Conservation (phyloP, 805 yeast genomes). For the Pichia heedii region DNA sequence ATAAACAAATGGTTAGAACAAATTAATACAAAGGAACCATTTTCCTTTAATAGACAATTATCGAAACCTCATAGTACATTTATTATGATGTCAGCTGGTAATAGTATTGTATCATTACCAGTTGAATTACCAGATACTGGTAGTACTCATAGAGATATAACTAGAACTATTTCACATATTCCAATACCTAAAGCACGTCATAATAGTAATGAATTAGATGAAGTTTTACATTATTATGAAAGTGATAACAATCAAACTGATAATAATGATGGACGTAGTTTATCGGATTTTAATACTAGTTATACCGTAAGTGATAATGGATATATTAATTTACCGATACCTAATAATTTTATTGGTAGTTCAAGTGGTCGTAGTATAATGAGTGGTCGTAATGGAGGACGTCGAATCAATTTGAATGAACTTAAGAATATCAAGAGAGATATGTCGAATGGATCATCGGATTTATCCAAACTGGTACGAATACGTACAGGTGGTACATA, state of each 20-base stretch:
- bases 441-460: background rate
- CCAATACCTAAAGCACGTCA: background rate
- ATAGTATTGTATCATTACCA: slow-evolving; percentile 7
- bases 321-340: background rate
- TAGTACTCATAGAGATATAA: background rate
- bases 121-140: background rate
- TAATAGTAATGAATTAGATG: background rate
- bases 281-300: background rate
- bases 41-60: background rate
- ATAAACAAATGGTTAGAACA: slow-evolving; percentile 1
- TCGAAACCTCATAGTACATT: slow-evolving; percentile 1
- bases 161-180: background rate
- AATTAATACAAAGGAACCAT: background rate
- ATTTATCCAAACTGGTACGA: background rate
- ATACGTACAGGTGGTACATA: slow-evolving; percentile 3
- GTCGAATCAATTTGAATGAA: slow-evolving; percentile 2
- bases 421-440: background rate
- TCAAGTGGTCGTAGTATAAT: background rate
- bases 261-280: background rate
- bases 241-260: background rate
- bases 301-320: background rate
- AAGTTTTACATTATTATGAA: no score
- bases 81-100: slow-evolving; percentile 7
- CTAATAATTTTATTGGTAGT: background rate
- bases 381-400: slow-evolving; percentile 1